Conservation (phyloP, 2,329 filamentous ascomycete genomes). For the Leptographium flavum region DNA sequence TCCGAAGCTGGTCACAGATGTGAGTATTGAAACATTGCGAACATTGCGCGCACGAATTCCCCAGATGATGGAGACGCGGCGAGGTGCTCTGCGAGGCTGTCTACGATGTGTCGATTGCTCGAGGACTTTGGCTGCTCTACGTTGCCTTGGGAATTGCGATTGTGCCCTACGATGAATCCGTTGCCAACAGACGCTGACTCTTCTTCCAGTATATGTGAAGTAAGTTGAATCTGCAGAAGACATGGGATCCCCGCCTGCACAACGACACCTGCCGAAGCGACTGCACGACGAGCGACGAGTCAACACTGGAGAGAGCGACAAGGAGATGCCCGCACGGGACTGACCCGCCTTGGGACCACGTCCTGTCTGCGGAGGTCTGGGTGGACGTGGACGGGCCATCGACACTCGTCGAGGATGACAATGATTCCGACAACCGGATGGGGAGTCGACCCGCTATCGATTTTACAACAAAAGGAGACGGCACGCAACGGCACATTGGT, state of each 20-base stretch:
- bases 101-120: too few relatives aligned
- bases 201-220: slow-evolving; percentile 66
- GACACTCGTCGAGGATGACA: too few relatives aligned
- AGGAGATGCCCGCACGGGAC: too few relatives aligned
- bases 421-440: too few relatives aligned
- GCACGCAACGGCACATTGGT: neutral
- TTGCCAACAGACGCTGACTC: slow-evolving; percentile 3
- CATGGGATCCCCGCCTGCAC: neutral
- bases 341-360: too few relatives aligned
- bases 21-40: slow-evolving; percentile 46
- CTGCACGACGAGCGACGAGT: neutral
- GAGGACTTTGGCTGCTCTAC: too few relatives aligned
- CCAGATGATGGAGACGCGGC: neutral
- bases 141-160: too few relatives aligned
- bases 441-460: too few relatives aligned
- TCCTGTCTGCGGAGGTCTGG: too few relatives aligned
- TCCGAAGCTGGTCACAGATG: slow-evolving; percentile 78
- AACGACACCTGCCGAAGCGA: slow-evolving; percentile 8
- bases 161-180: neutral
- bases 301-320: too few relatives aligned
- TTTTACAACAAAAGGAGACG: too few relatives aligned
- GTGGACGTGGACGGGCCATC: too few relatives aligned
- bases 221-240: slow-evolving; percentile 36
- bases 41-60: neutral
- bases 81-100: slow-evolving; percentile 22